Evolutionary conservation across 805 yeast species (phyloP), one percentile per base, ranked within the genome.

Genomic region (Yamadazyma sp.): DNA sequence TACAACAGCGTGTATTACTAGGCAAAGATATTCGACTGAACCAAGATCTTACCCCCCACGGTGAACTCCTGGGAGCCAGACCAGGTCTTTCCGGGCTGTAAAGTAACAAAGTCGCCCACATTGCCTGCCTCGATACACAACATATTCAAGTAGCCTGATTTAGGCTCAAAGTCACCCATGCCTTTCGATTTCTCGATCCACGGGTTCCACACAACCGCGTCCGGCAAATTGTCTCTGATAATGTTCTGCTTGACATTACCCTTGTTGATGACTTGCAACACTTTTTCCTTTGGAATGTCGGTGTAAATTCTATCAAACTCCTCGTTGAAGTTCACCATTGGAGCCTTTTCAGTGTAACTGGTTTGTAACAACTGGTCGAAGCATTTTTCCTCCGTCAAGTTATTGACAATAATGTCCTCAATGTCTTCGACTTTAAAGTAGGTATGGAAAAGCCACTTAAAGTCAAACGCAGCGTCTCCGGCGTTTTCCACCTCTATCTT

Each of bases 141-240:
- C 98, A 93, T 91, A 31, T 82, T 70, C 48, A 79, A 73, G 68
- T 71, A 93, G 5, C 96, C 98, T 37, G 64, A 60, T 57, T 85
- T 87, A 35, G 98, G 99, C 50, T 72, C 75, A 54, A 91, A 93
- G 64, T 93, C 99, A 28, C 70, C 81, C 91, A 93, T 86, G 2
- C 83, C 81, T 16, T 65, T 70, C n/a, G 93, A 77, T 59, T 84
- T 86, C 40, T 83, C 74, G 48, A 77, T 70, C 99, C 98, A 93
- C 24, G 99, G 99, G 62, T 93, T 93, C 99, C 99, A 93, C 38
- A 93, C 97, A 33, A 93, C 98, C 4, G 75, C 68, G 46, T 77
- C 81, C 0, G 77, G 80, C 49, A 86, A 67, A 50, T 82, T 82
- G 11, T 64, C 64, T 54, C 95, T 73, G 37, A 75, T 68, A 23